A percentile compares a stretch with the other conserved stretches of the same genome.
phyloP scores from a whole-genome alignment of 2,329 filamentous ascomycete species.

The Aspergillus japonicus region DNA sequence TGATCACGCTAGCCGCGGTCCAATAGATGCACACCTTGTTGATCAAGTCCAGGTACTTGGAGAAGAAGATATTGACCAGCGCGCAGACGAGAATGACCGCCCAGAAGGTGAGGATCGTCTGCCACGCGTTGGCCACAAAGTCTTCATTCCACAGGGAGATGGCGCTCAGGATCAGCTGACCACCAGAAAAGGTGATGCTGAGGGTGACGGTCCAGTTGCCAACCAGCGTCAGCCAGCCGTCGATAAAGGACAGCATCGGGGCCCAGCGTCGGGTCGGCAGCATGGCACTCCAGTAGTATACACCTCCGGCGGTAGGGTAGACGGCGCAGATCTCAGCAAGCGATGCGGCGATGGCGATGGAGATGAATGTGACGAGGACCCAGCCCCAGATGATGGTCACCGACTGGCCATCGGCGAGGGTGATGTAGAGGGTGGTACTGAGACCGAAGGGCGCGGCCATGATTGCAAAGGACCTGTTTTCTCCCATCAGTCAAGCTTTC shows the following conservation, averaged over 20 bases:
- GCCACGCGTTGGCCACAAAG: conserved; percentile 66
- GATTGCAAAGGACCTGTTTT: conserved; percentile 63
- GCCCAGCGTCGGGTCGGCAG: conserved; percentile 64
- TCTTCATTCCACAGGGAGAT: conserved; percentile 70
- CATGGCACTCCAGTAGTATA: conserved; percentile 72
- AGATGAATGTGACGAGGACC: conserved; percentile 65
- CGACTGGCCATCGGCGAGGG: conserved; percentile 65
- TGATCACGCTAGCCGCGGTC: conserved; percentile 65
- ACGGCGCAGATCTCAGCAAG: conserved; percentile 69
- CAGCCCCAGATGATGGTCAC: conserved; percentile 71
- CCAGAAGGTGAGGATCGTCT: conserved; percentile 71
- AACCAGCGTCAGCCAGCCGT: conserved; percentile 69
- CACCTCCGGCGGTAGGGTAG: conserved; percentile 66
- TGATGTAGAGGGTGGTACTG: conserved; percentile 67
- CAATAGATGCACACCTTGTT: conserved; percentile 74
- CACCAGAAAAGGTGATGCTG: conserved; percentile 71
- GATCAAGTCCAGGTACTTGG: conserved; percentile 64
- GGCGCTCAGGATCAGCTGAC: conserved; percentile 65
- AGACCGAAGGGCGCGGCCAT: conserved; percentile 71
- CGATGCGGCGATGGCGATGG: conserved; percentile 62
- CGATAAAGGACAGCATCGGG: conserved; percentile 66
- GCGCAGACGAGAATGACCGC: conserved; percentile 66
- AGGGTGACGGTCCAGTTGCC: conserved; percentile 70
- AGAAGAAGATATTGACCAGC: conserved; percentile 63
- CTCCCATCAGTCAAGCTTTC: too few species aligned